These are phyloP conservation scores for Mrakia blollopis DNA, from an alignment of 768 basidiomycete genomes.

Conservation along the genomic window DNA sequence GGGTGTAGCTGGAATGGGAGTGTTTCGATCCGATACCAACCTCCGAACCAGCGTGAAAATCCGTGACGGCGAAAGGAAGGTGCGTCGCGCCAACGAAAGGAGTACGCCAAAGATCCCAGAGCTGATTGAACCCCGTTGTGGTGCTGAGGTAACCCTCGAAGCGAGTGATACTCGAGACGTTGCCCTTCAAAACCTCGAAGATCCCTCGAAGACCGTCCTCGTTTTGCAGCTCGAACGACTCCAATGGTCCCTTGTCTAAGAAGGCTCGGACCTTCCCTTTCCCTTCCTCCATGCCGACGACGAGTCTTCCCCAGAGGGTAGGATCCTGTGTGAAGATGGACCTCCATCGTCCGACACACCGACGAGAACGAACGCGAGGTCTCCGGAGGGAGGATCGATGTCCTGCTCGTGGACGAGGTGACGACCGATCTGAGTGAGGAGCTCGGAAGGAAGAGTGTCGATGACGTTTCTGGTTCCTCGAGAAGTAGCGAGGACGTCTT, in stretches of 20 bases:
- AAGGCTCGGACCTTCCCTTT: not conserved
- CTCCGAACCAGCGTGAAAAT: too few relatives aligned
- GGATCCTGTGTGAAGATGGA: not conserved
- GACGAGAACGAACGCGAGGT: not conserved
- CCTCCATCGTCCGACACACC: not conserved
- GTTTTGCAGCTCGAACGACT: not conserved
- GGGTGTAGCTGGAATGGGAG: too few relatives aligned
- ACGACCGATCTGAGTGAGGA: not conserved
- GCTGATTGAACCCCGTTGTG: too few relatives aligned
- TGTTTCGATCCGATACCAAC: too few relatives aligned
- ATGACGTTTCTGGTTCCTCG: not conserved
- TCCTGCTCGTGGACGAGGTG: not conserved
- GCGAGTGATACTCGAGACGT: not conserved
- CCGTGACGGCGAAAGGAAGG: too few relatives aligned
- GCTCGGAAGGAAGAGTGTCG: not conserved
- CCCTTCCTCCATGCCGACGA: not conserved
- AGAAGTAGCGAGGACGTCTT: not conserved
- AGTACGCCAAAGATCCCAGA: too few relatives aligned
- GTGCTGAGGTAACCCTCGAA: too few relatives aligned
- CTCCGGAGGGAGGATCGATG: not conserved
- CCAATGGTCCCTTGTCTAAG: not conserved
- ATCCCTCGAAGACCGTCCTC: not conserved
- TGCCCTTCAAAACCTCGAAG: slow-evolving; percentile 3
- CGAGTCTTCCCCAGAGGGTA: not conserved
- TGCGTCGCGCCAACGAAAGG: too few relatives aligned